A percentile compares a stretch with the other conserved stretches of the same genome.
phyloP scores from a whole-genome alignment of 2,329 filamentous ascomycete genomes.

The Cryphonectria nitschkei region DNA sequence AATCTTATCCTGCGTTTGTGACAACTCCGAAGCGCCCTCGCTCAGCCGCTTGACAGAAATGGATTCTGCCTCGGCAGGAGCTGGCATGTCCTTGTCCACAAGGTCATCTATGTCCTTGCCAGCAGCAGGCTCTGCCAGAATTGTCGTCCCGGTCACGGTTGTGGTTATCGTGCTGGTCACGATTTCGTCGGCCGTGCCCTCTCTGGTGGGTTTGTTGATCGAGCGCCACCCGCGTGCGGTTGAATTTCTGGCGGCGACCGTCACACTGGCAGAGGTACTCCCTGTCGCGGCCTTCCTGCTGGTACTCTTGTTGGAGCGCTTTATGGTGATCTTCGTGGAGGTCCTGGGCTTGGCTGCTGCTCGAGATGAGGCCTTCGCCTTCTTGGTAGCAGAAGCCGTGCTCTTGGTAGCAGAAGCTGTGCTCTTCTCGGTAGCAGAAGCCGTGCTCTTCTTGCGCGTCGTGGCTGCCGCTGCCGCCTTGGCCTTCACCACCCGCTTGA shows the following conservation, averaged over 20 bases:
- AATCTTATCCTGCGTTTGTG: conserved; percentile 22
- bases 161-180: conserved; percentile 1
- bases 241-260: neutral
- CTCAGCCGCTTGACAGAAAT: conserved; percentile 28
- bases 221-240: neutral
- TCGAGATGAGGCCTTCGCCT: neutral
- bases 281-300: conserved; percentile 20
- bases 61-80: conserved; percentile 15
- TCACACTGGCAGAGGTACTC: conserved; percentile 8
- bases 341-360: neutral
- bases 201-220: conserved; percentile 10
- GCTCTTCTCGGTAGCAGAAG: conserved; percentile 7
- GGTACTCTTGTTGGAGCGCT: conserved; percentile 14
- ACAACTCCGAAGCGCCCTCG: conserved; percentile 20
- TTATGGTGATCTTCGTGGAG: conserved; percentile 10
- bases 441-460: neutral
- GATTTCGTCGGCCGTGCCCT: neutral
- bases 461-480: neutral
- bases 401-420: neutral
- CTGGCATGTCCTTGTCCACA: neutral
- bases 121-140: conserved; percentile 14
- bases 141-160: conserved; percentile 23
- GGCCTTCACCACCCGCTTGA: conserved; percentile 7
- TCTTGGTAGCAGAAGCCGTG: neutral
- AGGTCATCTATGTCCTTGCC: conserved; percentile 16